Evolutionary conservation across 352 stramenopile species (phyloP), one percentile per base, ranked within the genome.

Genomic region (Pythium sukuiense): DNA sequence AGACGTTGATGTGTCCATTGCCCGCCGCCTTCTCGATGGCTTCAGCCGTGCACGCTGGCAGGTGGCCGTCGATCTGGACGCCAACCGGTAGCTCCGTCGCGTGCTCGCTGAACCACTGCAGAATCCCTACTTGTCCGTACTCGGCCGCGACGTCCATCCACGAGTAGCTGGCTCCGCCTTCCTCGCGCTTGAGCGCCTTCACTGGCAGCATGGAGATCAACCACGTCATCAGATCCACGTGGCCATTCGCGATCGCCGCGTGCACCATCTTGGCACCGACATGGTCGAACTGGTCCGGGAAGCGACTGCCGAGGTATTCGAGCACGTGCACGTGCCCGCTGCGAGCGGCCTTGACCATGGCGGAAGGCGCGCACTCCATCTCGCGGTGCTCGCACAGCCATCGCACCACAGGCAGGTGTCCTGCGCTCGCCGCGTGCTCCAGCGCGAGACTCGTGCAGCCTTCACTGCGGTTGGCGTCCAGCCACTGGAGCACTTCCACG

Each of bases 111-210:
- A 90, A 87, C 82, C 80, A 90, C 66, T 77, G 83, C 20, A 90
- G 71, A 29, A 89, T 86, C 33, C 53, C 65, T 33, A 88, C 75
- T 57, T 89, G 82, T 16, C 82, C 82, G 70, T 83, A 88, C 45
- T 89, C 74, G 14, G 79, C 83, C 26, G 82, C 82, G 56, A 90
- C 82, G 52, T 90, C 79, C 78, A 90, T 86, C 82, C 82, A 90
- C 30, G 82, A 89, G 39, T 74, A 63, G 14, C 54, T 73, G 8
- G 76, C 77, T 45, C 77, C 74, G 48, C 63, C 71, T 37, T 83
- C 80, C 35, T 89, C 80, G 41, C 80, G 88, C 67, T 90, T 90
- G 55, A 90, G 77, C 56, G 82, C 71, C 58, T 84, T 85, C 59
- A 90, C 78, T 11, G 79, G 82, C 18, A 90, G 72, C 55, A 77